These are phyloP conservation scores for Termitomyces sp. DNA, from an alignment of 1,284 basidiomycete genomes.

Conservation along the genomic window DNA sequence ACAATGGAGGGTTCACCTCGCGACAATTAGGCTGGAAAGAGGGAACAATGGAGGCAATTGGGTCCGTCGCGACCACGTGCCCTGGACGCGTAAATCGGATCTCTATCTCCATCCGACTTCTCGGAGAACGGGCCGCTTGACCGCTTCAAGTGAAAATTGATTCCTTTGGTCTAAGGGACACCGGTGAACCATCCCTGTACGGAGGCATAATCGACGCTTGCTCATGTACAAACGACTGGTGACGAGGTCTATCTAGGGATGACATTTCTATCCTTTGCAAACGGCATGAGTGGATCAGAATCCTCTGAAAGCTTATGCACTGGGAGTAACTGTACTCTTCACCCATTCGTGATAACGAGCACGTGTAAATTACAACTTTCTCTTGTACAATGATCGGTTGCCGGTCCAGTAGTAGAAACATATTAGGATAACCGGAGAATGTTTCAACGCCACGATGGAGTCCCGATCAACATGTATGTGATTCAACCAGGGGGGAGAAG, in stretches of 20 bases:
- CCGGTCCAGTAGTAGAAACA: not conserved
- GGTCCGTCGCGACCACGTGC: slow-evolving; percentile 12
- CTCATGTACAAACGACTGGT: too few relatives aligned
- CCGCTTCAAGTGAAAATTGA: not conserved
- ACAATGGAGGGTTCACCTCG: slow-evolving; percentile 11
- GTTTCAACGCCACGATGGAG: not conserved
- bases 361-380: not conserved
- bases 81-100: slow-evolving; percentile 17
- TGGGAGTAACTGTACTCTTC: not conserved
- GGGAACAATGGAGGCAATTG: slow-evolving; percentile 6
- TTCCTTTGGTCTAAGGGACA: not conserved
- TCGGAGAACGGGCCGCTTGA: not conserved
- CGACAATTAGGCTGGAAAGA: slow-evolving; percentile 1
- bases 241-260: not conserved
- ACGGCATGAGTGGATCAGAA: not conserved
- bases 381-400: not conserved
- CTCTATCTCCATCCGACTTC: slow-evolving; percentile 38
- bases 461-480: not conserved
- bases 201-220: too few relatives aligned
- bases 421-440: not conserved
- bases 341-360: not conserved
- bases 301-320: not conserved
- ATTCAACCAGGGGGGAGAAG: slow-evolving; percentile 85
- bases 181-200: too few relatives aligned
- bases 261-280: not conserved